These are phyloP conservation scores for Rhizopogon parksii DNA, from an alignment of 1,284 basidiomycete genomes.

Conservation along the genomic window DNA sequence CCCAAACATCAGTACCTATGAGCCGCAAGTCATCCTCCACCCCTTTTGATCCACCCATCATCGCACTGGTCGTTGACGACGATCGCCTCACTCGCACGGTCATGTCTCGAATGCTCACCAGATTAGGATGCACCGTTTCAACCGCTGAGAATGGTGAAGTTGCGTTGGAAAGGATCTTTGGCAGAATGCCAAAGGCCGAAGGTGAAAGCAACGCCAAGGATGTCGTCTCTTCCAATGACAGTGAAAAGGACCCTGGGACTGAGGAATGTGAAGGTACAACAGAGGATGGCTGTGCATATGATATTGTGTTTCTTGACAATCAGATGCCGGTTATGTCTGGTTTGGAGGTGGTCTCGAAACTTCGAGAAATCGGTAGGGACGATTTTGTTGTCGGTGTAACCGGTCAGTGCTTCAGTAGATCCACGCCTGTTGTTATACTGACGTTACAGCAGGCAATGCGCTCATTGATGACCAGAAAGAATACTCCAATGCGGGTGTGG, in stretches of 20 bases:
- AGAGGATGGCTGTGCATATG: constrained; percentile 36
- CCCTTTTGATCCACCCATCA: constrained; percentile 39
- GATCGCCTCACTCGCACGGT: constrained; percentile 73
- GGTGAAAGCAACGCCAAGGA: background rate
- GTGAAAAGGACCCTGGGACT: constrained; percentile 11
- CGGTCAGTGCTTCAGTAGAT: constrained; percentile 33
- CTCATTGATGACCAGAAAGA: constrained; percentile 63
- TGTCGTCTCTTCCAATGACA: constrained; percentile 13
- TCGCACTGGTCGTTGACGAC: constrained; percentile 73
- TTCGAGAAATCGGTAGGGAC: constrained; percentile 58
- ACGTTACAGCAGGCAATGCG: constrained; percentile 48
- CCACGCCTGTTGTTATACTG: constrained; percentile 11
- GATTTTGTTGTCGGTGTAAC: constrained; percentile 79
- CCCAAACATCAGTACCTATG: constrained; percentile 17
- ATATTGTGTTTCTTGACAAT: constrained; percentile 80
- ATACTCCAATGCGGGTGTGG: constrained; percentile 71
- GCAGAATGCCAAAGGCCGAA: constrained; percentile 14
- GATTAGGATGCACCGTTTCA: constrained; percentile 71
- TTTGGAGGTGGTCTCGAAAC: constrained; percentile 58
- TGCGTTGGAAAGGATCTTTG: constrained; percentile 70
- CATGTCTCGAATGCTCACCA: constrained; percentile 75
- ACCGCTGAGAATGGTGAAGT: constrained; percentile 85
- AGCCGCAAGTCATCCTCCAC: constrained; percentile 23
- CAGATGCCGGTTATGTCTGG: constrained; percentile 84
- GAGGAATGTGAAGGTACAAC: background rate